These are phyloP conservation scores for Raffaelea ambrosiae DNA, from an alignment of 2,329 filamentous ascomycete species.

Conservation along the genomic window DNA sequence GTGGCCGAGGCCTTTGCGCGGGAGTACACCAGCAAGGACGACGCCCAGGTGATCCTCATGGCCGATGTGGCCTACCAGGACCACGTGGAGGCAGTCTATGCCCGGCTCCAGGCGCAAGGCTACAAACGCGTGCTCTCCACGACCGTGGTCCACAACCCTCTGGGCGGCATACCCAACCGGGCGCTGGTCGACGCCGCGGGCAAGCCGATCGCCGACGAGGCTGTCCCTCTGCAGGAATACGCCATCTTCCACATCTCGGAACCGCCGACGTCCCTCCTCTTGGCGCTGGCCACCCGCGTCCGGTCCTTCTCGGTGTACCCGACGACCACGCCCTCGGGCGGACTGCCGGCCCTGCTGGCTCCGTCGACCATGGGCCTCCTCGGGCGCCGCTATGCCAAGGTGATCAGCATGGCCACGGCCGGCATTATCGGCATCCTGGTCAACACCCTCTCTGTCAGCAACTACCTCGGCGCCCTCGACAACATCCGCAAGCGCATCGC, in stretches of 20 bases:
- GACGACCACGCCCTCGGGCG: neutral
- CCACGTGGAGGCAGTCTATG: constrained; percentile 55
- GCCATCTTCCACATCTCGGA: constrained; percentile 74
- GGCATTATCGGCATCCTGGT: constrained; percentile 89
- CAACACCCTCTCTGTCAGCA: constrained; percentile 86
- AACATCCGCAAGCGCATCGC: constrained; percentile 65
- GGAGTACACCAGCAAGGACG: constrained; percentile 53
- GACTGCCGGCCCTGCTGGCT: constrained; percentile 11
- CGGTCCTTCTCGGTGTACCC: constrained; percentile 47
- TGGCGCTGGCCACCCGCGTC: constrained; percentile 80
- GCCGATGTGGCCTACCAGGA: constrained; percentile 82
- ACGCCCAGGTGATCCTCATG: constrained; percentile 65
- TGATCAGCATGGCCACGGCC: constrained; percentile 70
- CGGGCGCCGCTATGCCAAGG: constrained; percentile 78
- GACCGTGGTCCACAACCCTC: constrained; percentile 66
- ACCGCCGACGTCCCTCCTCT: constrained; percentile 71
- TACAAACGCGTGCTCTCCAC: constrained; percentile 65
- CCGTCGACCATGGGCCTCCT: constrained; percentile 48
- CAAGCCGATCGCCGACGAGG: constrained; percentile 23
- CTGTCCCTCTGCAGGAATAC: constrained; percentile 52
- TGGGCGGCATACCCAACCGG: constrained; percentile 76
- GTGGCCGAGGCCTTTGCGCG: constrained; percentile 53
- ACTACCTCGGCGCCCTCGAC: constrained; percentile 76
- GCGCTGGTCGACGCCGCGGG: constrained; percentile 35
- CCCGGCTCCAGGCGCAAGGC: constrained; percentile 49